These are phyloP conservation scores for Hygrophila difformis DNA, from an alignment of 257 asterid species.

Conservation along the genomic window DNA sequence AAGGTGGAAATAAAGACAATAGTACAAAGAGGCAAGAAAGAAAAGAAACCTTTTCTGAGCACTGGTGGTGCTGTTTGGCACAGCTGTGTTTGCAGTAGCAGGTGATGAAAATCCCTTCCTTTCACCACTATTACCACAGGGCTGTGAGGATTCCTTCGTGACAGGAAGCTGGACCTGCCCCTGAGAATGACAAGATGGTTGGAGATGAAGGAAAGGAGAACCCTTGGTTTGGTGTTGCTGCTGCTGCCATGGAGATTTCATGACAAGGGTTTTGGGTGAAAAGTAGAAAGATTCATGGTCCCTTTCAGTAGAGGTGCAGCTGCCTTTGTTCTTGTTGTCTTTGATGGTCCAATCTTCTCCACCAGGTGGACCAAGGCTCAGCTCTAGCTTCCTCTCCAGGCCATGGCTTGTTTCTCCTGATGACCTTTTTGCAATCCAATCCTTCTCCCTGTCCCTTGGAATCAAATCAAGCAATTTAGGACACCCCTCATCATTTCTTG, in stretches of 20 bases:
- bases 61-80: conserved; percentile 40
- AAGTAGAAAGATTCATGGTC: conserved; percentile 5
- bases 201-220: conserved; percentile 34
- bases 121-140: conserved; percentile 45
- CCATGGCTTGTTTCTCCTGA: conserved; percentile 20
- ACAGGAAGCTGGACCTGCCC: conserved; percentile 20
- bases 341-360: conserved; percentile 41
- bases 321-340: too few species aligned
- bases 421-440: conserved; percentile 34
- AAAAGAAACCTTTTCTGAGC: conserved; percentile 76
- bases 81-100: conserved; percentile 56
- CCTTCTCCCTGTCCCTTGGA: conserved; percentile 23
- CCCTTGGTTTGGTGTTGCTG: conserved; percentile 26
- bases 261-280: conserved; percentile 3
- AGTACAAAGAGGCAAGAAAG: conserved; percentile 16
- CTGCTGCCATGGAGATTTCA: conserved; percentile 32
- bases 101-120: conserved; percentile 54
- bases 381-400: conserved; percentile 61
- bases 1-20: conserved; percentile 11
- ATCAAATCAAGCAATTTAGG: conserved; percentile 66
- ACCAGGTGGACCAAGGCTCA: conserved; percentile 85
- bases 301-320: conserved; percentile 14
- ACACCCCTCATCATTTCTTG: conserved; percentile 38
- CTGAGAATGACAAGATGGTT: conserved; percentile 24
- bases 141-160: conserved; percentile 55